phyloP scores from a whole-genome alignment of 345 rosid species.

The rapeseed (Brassica napus) region DNA sequence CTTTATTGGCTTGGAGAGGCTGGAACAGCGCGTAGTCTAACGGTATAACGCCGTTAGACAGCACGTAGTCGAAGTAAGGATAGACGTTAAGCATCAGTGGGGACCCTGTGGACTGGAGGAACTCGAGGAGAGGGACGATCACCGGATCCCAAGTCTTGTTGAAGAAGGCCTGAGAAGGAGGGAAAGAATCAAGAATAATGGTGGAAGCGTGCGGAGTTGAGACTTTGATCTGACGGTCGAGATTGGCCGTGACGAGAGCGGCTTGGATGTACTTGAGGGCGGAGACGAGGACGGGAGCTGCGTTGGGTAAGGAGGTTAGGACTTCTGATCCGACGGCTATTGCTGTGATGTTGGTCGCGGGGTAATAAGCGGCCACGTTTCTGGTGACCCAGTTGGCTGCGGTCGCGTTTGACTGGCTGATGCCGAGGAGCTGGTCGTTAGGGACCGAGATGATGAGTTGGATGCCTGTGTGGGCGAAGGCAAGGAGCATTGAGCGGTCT shows the following conservation, averaged over 20 bases:
- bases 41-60: constrained; percentile 71
- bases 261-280: constrained; percentile 84
- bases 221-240: constrained; percentile 81
- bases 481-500: constrained; percentile 76
- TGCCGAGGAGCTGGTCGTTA: constrained; percentile 92
- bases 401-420: constrained; percentile 95
- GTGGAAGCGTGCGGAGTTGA: constrained; percentile 88
- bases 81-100: constrained; percentile 88
- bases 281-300: constrained; percentile 77
- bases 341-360: constrained; percentile 88
- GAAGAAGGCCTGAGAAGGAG: constrained; percentile 99
- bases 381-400: constrained; percentile 97
- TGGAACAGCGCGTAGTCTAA: constrained; percentile 92
- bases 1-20: constrained; percentile 88
- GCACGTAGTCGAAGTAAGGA: constrained; percentile 84
- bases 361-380: constrained; percentile 78
- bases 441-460: constrained; percentile 87
- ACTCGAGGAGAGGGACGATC: constrained; percentile 87
- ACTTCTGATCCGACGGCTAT: constrained; percentile 93
- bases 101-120: constrained; percentile 77
- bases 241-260: constrained; percentile 89
- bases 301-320: constrained; percentile 67
- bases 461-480: constrained; percentile 86
- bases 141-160: constrained; percentile 87
- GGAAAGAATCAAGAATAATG: constrained; percentile 91